Evolutionary conservation across 345 rosid genomes (phyloP).

Genomic region (Xanthoceras sorbifolium): DNA sequence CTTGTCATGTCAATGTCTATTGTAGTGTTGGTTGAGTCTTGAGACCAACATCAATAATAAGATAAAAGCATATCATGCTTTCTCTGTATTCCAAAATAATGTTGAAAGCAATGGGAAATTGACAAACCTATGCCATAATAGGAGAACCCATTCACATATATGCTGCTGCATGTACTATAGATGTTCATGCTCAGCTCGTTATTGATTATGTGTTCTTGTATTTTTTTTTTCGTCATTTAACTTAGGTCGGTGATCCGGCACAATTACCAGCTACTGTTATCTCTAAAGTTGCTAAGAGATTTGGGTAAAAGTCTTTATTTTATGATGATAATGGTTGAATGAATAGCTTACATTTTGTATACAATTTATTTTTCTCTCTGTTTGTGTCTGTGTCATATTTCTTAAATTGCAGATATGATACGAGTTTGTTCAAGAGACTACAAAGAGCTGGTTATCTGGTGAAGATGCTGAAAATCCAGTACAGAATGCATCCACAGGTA

Average conservation of each 20-base stretch:
- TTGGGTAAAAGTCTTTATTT: slow-evolving; percentile 56
- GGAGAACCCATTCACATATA: not conserved
- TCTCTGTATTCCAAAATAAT: not conserved
- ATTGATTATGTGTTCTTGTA: slow-evolving; percentile 14
- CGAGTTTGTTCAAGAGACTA: slow-evolving; percentile 92
- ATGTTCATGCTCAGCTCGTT: not conserved
- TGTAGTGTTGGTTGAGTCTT: not conserved
- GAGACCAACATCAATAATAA: not conserved
- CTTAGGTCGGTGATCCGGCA: slow-evolving; percentile 92
- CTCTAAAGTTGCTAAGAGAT: slow-evolving; percentile 69
- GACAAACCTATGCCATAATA: not conserved
- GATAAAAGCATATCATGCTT: not conserved
- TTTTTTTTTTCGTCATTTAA: slow-evolving; percentile 13
- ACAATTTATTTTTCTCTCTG: not conserved
- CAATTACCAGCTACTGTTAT: slow-evolving; percentile 98
- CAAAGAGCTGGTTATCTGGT: slow-evolving; percentile 97
- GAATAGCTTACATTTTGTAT: not conserved
- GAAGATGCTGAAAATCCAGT: slow-evolving; percentile 87
- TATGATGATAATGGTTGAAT: slow-evolving; percentile 2
- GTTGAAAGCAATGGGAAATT: not conserved
- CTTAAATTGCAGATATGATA: slow-evolving; percentile 68
- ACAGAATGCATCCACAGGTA: slow-evolving; percentile 99
- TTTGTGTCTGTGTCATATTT: slow-evolving; percentile 7
- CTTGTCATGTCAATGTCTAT: not conserved
- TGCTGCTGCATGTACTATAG: too few relatives aligned